Base-by-base conservation (phyloP, 331 rosid species). In the Quercus tomentella region DNA sequence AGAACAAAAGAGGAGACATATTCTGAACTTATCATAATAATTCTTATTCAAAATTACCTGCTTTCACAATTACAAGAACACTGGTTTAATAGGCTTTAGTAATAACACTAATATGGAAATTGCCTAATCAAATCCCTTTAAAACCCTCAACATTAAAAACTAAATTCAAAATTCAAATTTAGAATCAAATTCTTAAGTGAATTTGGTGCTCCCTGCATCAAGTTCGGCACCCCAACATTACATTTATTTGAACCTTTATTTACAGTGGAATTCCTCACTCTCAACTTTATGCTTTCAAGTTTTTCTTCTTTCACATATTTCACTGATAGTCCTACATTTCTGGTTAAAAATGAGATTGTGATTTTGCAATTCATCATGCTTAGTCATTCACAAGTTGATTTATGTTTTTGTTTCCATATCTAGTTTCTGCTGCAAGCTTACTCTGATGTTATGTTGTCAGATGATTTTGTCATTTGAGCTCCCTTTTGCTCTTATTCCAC, bases 401-500 rank as follows among this genome's bases (percentile, higher is more conserved):
- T 16, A 7, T 25, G 12, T 71, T 35, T 54, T 41, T 75, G 12
- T 67, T 25, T 7, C 17, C 8, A 16, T 56, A 70, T 56, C 73
- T 68, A 37, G 58, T 62, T 61, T 54, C 10, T 58, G 31, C 78
- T 77, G 80, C 78, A 70, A 54, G 79, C 57, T 73, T 57, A 52
- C 18, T 58, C 65, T 86, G 25, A 17, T 75, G 15, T 33, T 52
- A 62, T 83, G n/a, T 45, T 82, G 78, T 74, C 88, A 95, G 99
- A 93, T 95, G 99, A 95, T 95, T 80, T 80, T 95, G 84, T 95
- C 99, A 33, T 95, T 95, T 88, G 98, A 90, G 84, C 97, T 95
- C 68, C 98, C 98, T 49, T 94, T 94, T 70, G 97, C 97, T 84
- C 89, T 94, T 63, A 81, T 94, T 80, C 98, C 97, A 22, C 98